Evolutionary conservation across 1,284 basidiomycete species (phyloP).

Genomic region (Tilletia indica): DNA sequence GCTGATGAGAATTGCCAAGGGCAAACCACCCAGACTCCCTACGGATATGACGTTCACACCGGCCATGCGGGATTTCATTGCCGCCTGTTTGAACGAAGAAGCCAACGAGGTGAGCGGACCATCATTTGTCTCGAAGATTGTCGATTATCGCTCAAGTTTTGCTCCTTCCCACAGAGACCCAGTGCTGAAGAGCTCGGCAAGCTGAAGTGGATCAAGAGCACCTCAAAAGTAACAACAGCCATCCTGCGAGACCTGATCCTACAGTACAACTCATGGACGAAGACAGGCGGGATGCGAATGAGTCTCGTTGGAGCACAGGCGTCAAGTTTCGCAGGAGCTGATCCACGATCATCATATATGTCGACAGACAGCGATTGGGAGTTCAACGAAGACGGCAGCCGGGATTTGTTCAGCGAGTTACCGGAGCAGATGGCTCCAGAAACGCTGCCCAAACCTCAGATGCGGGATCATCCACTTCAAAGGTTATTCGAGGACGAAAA

Average conservation of each 20-base stretch:
- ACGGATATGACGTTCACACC: slow-evolving; percentile 75
- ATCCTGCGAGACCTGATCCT: slow-evolving; percentile 79
- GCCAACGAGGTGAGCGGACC: slow-evolving; percentile 69
- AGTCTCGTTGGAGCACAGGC: slow-evolving; percentile 62
- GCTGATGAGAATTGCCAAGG: slow-evolving; percentile 84
- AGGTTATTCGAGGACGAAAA: not conserved
- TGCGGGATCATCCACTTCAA: not conserved
- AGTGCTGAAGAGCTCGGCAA: slow-evolving; percentile 85
- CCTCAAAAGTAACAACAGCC: slow-evolving; percentile 65
- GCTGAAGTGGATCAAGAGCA: slow-evolving; percentile 86
- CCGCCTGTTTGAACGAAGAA: slow-evolving; percentile 78
- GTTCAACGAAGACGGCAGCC: slow-evolving; percentile 3
- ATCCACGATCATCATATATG: not conserved
- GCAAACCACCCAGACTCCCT: slow-evolving; percentile 75
- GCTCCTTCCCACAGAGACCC: slow-evolving; percentile 65
- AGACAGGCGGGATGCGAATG: slow-evolving; percentile 74
- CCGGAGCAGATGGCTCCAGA: not conserved
- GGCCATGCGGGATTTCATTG: slow-evolving; percentile 85
- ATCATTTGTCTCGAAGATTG: not conserved
- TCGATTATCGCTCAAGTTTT: not conserved
- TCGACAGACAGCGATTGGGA: slow-evolving; percentile 9
- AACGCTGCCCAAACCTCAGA: not conserved
- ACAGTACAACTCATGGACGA: slow-evolving; percentile 73
- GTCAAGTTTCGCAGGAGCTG: not conserved
- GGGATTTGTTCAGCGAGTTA: slow-evolving; percentile 8